Evolutionary conservation across 2,329 filamentous ascomycete genomes (phyloP), one percentile per base, ranked within the genome.

Genomic region (Cryphonectria japonica): DNA sequence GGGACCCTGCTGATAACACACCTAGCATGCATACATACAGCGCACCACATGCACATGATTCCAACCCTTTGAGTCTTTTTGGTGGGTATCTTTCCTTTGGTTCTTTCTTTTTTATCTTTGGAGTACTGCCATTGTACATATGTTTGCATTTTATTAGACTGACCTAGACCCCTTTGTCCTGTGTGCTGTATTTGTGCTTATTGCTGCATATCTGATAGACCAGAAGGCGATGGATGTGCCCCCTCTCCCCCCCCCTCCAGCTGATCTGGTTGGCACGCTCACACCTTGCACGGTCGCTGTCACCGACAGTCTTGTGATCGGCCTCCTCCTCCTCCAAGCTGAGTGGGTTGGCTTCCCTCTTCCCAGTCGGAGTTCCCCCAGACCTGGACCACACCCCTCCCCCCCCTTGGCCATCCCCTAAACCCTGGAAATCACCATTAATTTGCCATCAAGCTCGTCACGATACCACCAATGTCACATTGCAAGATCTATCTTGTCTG

Each of bases 281-380:
- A 34, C 54, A 68, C 68, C 54, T 50, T 61, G 52, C 54, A 60
- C 39, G 54, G 22, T 50, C 54, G 54, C 57, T 65, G 71, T 66
- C 71, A 68, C 69, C 69, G 71, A 72, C 68, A 60, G 65, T 72
- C 71, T 68, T 70, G 68, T 72, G 71, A 72, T 72, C 71, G 68
- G 34, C 69, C 65, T 68, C 37, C 37, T 39, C 37, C 37, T 39
- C 43, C 32, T 65, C 50, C 65, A 57, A 52, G 66, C 69, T 63
- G 65, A 67, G 68, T 72, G 71, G 68, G 68, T 70, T 69, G 68
- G 64, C 64, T 70, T 66, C 63, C 62, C 57, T 50, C 14, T 68
- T 67, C 60, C 71, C 71, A 63, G 65, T 66, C 65, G 43, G 67
- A 59, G 11, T 50, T 52, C 4, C 57, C 59, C 62, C 39, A 62